Conservation (phyloP, 176 grass and related monocot genomes). For the Ampelocalamus luodianensis region DNA sequence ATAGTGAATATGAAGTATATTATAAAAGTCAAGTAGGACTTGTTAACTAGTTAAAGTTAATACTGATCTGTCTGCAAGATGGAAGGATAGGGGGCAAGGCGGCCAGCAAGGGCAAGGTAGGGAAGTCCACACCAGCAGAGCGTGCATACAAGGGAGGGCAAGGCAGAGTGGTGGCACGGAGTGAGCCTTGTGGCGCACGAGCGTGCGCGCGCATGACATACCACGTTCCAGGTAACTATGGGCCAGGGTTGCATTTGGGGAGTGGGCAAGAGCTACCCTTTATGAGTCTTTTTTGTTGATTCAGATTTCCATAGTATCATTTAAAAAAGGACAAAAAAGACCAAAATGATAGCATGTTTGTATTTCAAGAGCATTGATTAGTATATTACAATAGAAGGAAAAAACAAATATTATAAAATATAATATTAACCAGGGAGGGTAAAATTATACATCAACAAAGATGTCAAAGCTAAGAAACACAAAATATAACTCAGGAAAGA, state of each 20-base stretch:
- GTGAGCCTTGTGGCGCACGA: not conserved
- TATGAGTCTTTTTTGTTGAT: not conserved
- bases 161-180: not conserved
- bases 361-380: slow-evolving; percentile 14
- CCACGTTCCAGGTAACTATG: not conserved
- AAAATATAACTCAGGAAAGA: slow-evolving; percentile 25
- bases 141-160: not conserved
- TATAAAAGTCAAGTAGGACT: not conserved
- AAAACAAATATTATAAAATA: not conserved
- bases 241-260: not conserved
- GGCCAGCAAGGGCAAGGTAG: not conserved
- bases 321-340: not conserved
- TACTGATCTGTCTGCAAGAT: not conserved
- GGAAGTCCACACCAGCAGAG: not conserved
- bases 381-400: not conserved
- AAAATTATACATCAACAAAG: not conserved
- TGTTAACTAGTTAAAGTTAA: not conserved
- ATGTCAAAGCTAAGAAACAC: not conserved
- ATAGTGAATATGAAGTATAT: not conserved
- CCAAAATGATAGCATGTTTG: not conserved
- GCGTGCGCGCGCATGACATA: not conserved
- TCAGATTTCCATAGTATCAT: not conserved
- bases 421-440: not conserved
- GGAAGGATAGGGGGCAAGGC: not conserved
- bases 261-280: not conserved